Base-by-base conservation (phyloP, 805 yeast genomes). In the Zygoascus biomembranicola region DNA sequence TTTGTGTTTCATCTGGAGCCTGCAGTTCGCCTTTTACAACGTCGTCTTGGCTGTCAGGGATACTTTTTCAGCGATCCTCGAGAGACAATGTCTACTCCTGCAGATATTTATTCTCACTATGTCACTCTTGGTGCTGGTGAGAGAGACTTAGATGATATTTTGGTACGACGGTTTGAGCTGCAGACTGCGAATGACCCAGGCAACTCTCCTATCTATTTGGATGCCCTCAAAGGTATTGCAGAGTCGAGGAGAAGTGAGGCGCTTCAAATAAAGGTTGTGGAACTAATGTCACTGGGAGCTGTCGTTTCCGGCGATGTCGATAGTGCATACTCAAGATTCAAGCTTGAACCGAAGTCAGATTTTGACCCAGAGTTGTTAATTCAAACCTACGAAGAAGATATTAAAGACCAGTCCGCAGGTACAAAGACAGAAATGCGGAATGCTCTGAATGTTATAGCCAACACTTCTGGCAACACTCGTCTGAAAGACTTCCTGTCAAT, bases 141-240 rank as follows among this genome's bases (percentile, higher is more conserved):
- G 18, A 73, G 73, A 57, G 82, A 80, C 42, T 47, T 53, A 26
- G 85, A 81, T 56, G 70, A 73, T 16, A 65, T 72, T 32, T 69
- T 85, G 11, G 71, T 74, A 13, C 68, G 69, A 18, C 73, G 79
- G 42, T 85, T 77, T 61, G 73, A 76, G 19, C 62, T 65, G 0
- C 73, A 76, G 52, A 59, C 65, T 3, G 50, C 56, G 0, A 53
- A 71, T 49, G 87, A 84, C 63, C 74, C 78, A 0, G 63, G 58
- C 0, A 69, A 74, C 47, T 57, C 63, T 1, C 81, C 85, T 0
- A 65, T 70, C 35, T 84, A 82, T 58, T 76, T 80, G 59, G 90
- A 85, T 63, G 77, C 84, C 0, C 64, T 85, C 35, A 69, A 67
- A 6, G 75, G 68, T 42, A 70, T 84, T 41, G 77, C 85, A 0